phyloP scores from a whole-genome alignment of 768 basidiomycete species.

The Lactarius hengduanensis region DNA sequence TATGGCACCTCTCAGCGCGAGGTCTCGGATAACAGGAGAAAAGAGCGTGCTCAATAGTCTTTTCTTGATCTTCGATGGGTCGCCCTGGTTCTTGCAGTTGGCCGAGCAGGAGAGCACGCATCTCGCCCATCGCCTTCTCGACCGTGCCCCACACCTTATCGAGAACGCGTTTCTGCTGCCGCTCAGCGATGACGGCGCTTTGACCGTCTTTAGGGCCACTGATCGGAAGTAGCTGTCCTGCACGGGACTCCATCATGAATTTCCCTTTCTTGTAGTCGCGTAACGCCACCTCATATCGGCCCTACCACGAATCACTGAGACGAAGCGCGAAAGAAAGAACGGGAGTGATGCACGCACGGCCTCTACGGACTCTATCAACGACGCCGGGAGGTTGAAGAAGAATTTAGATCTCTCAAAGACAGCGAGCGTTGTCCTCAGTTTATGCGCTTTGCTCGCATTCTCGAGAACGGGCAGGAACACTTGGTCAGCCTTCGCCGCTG shows the following conservation, averaged over 20 bases:
- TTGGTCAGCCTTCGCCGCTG: slow-evolving; percentile 90
- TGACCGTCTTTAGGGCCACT: slow-evolving; percentile 60
- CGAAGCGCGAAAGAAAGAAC: background rate
- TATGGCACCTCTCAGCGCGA: slow-evolving; percentile 37
- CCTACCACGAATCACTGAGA: slow-evolving; percentile 46
- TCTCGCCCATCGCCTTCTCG: slow-evolving; percentile 91
- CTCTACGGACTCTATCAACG: slow-evolving; percentile 85
- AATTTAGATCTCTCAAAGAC: slow-evolving; percentile 97
- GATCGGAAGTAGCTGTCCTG: slow-evolving; percentile 76
- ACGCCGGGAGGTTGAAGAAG: slow-evolving; percentile 96
- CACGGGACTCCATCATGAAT: slow-evolving; percentile 84
- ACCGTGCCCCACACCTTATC: slow-evolving; percentile 96
- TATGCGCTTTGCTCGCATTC: slow-evolving; percentile 91
- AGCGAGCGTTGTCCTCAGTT: slow-evolving; percentile 86
- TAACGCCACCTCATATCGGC: slow-evolving; percentile 90
- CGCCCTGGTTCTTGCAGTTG: slow-evolving; percentile 79
- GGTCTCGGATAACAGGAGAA: background rate
- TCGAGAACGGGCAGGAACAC: slow-evolving; percentile 96
- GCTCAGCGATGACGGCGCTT: slow-evolving; percentile 48
- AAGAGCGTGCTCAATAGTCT: slow-evolving; percentile 82
- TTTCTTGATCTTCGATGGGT: slow-evolving; percentile 91
- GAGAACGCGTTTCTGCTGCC: slow-evolving; percentile 88
- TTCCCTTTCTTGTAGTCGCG: slow-evolving; percentile 98
- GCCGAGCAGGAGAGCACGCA: slow-evolving; percentile 73
- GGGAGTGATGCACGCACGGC: slow-evolving; percentile 51